These are phyloP conservation scores for Scenedesmus sp. DNA, from an alignment of 163 green algal genomes.

Conservation along the genomic window DNA sequence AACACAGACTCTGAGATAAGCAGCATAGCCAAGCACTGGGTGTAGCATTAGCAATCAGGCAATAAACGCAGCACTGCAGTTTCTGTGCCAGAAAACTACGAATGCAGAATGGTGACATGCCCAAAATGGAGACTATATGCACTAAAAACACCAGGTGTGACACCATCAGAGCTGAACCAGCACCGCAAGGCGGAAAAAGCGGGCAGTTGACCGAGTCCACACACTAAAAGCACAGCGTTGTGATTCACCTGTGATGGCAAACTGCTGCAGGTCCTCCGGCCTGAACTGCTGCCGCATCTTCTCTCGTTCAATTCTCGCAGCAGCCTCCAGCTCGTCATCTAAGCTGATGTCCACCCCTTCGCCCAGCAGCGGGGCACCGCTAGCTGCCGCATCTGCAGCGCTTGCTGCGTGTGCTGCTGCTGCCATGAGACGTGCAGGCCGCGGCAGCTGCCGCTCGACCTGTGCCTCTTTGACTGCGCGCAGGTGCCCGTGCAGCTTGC, in stretches of 20 bases:
- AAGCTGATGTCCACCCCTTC: slow-evolving; percentile 58
- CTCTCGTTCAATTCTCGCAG: slow-evolving; percentile 60
- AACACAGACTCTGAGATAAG: too few species aligned
- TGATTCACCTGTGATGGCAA: slow-evolving; percentile 66
- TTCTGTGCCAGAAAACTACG: too few species aligned
- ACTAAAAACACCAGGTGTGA: too few species aligned
- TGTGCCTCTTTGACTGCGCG: slow-evolving; percentile 79
- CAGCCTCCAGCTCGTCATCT: slow-evolving; percentile 90
- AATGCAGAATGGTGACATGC: too few species aligned
- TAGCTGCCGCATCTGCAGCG: background rate
- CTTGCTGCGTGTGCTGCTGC: slow-evolving; percentile 17
- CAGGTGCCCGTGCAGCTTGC: slow-evolving; percentile 77
- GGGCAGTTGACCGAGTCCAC: too few species aligned
- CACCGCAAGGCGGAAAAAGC: too few species aligned
- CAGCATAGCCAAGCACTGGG: too few species aligned
- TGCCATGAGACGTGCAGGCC: background rate
- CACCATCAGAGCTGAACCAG: too few species aligned
- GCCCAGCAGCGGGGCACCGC: slow-evolving; percentile 29
- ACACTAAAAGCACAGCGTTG: too few species aligned
- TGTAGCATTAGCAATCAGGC: too few species aligned
- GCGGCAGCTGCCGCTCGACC: slow-evolving; percentile 82
- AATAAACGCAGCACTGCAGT: too few species aligned
- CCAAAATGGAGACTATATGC: too few species aligned
- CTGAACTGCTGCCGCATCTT: slow-evolving; percentile 63
- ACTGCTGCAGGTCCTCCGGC: slow-evolving; percentile 78